Evolutionary conservation across 352 stramenopile genomes (phyloP), one percentile per base, ranked within the genome.

Genomic region (Pythium phragmiticola): DNA sequence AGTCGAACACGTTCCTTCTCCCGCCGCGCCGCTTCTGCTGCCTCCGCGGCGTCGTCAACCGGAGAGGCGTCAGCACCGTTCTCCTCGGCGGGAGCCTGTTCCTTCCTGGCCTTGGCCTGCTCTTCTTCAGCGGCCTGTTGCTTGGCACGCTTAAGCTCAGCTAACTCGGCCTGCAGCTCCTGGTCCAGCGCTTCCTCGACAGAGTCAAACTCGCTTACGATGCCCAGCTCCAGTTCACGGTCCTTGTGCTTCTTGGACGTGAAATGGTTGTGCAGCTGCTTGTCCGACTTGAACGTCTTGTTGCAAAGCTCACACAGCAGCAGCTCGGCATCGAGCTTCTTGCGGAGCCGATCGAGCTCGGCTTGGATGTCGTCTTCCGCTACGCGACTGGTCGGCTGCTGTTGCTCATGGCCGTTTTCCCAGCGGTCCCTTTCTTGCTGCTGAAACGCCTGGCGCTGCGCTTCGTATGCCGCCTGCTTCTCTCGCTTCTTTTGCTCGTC

Each of bases 261-360:
- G 1, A 93, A 57, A 61, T 95, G 84, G 63, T 92, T 93, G 43
- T 88, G 66, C 21, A 94, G 71, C 63, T 95, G 87, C 64, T 94
- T 94, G 28, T 75, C 61, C 7, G 84, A 92, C 74, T 91, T 93
- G 73, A 95, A 95, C 4, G 73, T 82, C 66, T 95, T 93, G 63
- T 74, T 84, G 65, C 87, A 95, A 56, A 95, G 65, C 48, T 92
- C 82, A 52, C 87, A 95, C 6, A 88, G 60, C 26, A 92, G 59
- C 42, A 92, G 49, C 17, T 88, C 77, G 6, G 79, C 79, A 49
- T 93, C 76, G 60, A 90, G 72, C 65, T 90, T 93, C 58, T 77
- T 75, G 19, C 76, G 80, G 26, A 88, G 65, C 50, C 76, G 80
- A 23, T 82, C 82, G 6, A 92, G 68, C 57, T 94, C 83, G 37